phyloP scores from a whole-genome alignment of 768 basidiomycete genomes.

The Chlorophyllum brunneum region DNA sequence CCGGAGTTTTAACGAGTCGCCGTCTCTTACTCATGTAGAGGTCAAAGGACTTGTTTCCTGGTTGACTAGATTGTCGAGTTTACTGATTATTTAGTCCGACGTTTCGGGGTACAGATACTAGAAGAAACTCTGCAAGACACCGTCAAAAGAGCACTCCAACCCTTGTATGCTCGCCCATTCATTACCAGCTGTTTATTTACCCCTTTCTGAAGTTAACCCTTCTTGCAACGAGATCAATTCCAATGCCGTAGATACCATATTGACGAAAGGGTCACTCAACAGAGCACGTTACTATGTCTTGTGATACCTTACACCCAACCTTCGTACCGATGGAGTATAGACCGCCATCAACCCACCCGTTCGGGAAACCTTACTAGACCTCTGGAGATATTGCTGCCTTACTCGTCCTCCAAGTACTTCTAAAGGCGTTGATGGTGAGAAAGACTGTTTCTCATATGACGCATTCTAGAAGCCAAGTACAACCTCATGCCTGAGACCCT shows the following conservation, averaged over 20 bases:
- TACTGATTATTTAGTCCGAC: too few species aligned
- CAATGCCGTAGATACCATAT: not conserved
- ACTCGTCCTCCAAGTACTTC: not conserved
- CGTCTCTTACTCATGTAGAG: too few species aligned
- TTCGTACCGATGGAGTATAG: not conserved
- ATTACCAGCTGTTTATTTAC: too few species aligned
- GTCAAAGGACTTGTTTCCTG: too few species aligned
- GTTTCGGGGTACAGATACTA: too few species aligned
- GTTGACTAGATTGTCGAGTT: too few species aligned
- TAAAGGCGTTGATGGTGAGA: constrained; percentile 7
- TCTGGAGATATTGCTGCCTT: not conserved
- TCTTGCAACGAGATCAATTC: not conserved
- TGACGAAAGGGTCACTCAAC: not conserved
- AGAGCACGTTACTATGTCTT: constrained; percentile 1
- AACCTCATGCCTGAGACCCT: constrained; percentile 4
- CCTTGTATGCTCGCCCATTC: too few species aligned
- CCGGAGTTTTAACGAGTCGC: too few species aligned
- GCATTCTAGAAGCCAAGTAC: constrained; percentile 11
- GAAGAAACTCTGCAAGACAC: too few species aligned
- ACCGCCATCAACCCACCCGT: not conserved
- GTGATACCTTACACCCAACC: not conserved
- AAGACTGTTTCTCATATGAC: constrained; percentile 7
- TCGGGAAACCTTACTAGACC: not conserved
- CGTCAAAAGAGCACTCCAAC: too few species aligned
- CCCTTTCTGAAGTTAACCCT: constrained; percentile 2